phyloP scores from a whole-genome alignment of 805 yeast genomes.

The Jamesozyma lodderae region DNA sequence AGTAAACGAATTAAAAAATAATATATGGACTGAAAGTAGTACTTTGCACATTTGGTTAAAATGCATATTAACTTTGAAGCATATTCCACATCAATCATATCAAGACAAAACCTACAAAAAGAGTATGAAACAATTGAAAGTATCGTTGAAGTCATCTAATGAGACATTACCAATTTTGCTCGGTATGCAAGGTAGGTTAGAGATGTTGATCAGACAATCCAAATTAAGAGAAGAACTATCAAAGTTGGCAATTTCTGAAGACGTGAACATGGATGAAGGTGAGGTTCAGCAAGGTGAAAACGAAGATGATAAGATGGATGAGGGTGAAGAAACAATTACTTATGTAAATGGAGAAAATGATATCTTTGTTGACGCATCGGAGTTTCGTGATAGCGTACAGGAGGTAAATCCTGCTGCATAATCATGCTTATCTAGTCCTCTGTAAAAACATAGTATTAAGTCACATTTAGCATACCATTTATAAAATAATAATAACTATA shows the following conservation, averaged over 20 bases:
- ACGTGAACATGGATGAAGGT: slow-evolving; percentile 20
- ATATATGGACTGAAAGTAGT: slow-evolving; percentile 21
- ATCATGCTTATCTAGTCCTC: no score
- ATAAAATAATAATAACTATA: not conserved
- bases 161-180: slow-evolving; percentile 57
- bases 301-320: slow-evolving; percentile 35
- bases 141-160: slow-evolving; percentile 47
- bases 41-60: slow-evolving; percentile 56
- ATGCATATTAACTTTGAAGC: slow-evolving; percentile 66
- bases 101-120: slow-evolving; percentile 28
- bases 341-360: slow-evolving; percentile 40
- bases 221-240: slow-evolving; percentile 50
- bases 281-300: slow-evolving; percentile 12
- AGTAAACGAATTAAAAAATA: slow-evolving; percentile 37
- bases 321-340: slow-evolving; percentile 25
- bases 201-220: slow-evolving; percentile 67
- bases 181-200: slow-evolving; percentile 79
- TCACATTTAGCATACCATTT: not conserved
- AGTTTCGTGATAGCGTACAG: slow-evolving; percentile 18
- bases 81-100: slow-evolving; percentile 32
- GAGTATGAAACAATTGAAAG: slow-evolving; percentile 46
- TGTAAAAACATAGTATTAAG: no score
- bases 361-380: slow-evolving; percentile 34
- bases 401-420: no score
- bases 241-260: slow-evolving; percentile 28